A percentile compares a stretch with the other conserved stretches of the same genome.
Conservation (phyloP, 441 rosid species). For the Macaranga tanarius region DNA sequence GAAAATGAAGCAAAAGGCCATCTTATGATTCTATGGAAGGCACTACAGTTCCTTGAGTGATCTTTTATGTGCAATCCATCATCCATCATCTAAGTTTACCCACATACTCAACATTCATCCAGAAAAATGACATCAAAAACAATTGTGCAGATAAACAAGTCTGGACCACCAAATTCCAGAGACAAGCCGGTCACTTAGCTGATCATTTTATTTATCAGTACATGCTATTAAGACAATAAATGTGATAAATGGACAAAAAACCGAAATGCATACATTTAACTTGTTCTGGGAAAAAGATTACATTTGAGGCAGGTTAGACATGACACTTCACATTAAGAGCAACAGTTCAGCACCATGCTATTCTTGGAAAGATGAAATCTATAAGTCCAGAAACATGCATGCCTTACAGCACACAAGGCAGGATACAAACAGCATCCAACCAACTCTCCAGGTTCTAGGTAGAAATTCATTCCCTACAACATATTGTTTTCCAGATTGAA, state of each 20-base stretch:
- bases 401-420: no score
- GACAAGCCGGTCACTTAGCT: background rate
- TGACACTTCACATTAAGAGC: background rate
- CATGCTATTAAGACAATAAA: background rate
- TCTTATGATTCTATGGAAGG: background rate
- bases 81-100: background rate
- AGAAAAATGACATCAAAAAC: background rate
- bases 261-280: background rate
- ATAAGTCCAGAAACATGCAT: background rate
- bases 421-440: no score
- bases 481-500: no score
- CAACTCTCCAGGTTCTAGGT: no score
- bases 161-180: background rate
- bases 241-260: background rate
- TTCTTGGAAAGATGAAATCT: background rate
- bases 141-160: background rate
- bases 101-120: background rate
- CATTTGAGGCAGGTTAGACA: slow-evolving; percentile 5
- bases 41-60: background rate
- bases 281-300: background rate
- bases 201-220: background rate
- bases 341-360: background rate
- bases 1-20: background rate
- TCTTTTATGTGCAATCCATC: background rate
- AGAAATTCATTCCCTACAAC: no score